Evolutionary conservation across 176 grass and related monocot genomes (phyloP), one percentile per base, ranked within the genome.

Genomic region (Rhynchospora pubera): DNA sequence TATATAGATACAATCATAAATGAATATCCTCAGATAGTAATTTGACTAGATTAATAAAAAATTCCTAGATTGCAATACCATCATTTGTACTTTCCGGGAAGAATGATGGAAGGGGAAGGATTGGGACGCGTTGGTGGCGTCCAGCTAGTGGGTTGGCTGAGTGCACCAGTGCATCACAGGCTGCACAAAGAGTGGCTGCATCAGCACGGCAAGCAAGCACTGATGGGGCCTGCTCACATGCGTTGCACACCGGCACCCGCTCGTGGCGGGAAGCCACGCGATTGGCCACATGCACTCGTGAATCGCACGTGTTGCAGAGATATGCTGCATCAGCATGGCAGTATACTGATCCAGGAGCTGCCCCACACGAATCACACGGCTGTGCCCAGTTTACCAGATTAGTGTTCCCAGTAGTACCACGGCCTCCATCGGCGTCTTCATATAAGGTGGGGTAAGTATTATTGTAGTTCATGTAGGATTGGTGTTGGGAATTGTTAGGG

Each of bases 271-370:
- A 89, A 6, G 88, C 94, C 79, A 91, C 87, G 19, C 65, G 84
- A 82, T 93, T 97, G 4, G 91, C 80, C 1, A 46, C 3, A 5
- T 97, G 94, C 84, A 94, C 87, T 51, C 70, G 68, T 28, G 80
- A 48, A 89, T 97, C 90, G 43, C 94, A 97, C 2, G 79, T 71
- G 1, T 79, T 84, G 16, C 91, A 97, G 26, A 97, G 91, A 85
- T 89, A 94, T 0, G 90, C 92, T 0, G 77, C 81, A 73, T 97
- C 92, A 9, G 94, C 92, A 3, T 15, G 85, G 90, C 92, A 94
- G 69, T 97, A 94, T 79, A 94, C 94, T 50, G 84, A 58, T 61
- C 85, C 82, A 2, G 90, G 66, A 82, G 82, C 90, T 16, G 62
- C 6, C 5, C 70, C 62, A 70, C 92, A 94, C 10, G 83, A 85